These are phyloP conservation scores for Pythium monospermum DNA, from an alignment of 352 stramenopile genomes.

Conservation along the genomic window DNA sequence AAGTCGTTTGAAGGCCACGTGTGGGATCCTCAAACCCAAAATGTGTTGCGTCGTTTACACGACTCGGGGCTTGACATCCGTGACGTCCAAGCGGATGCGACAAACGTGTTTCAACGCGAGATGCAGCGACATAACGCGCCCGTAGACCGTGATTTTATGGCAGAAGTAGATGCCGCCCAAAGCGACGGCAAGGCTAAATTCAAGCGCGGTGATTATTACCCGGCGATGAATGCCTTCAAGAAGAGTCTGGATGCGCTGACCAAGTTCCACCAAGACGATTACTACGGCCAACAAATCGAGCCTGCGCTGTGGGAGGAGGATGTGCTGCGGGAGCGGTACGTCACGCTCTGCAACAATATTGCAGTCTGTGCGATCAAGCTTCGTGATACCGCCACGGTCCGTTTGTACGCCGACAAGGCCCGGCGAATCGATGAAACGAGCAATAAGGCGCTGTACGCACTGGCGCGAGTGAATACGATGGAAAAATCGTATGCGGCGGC, in stretches of 20 bases:
- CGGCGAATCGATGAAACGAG: slow-evolving; percentile 37
- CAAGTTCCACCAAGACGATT: slow-evolving; percentile 38
- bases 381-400: slow-evolving; percentile 41
- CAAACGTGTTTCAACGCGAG: slow-evolving; percentile 37
- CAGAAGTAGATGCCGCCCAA: slow-evolving; percentile 40
- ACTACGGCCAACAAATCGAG: slow-evolving; percentile 36
- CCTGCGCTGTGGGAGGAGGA: slow-evolving; percentile 39
- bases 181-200: slow-evolving; percentile 68
- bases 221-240: slow-evolving; percentile 65
- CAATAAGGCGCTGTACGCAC: slow-evolving; percentile 66
- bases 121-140: slow-evolving; percentile 28
- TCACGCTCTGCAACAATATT: slow-evolving; percentile 72
- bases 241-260: slow-evolving; percentile 33
- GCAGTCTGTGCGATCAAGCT: slow-evolving; percentile 76
- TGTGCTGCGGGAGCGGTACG: slow-evolving; percentile 30
- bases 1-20: slow-evolving; percentile 72
- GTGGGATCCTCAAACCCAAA: slow-evolving; percentile 57
- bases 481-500: slow-evolving; percentile 56
- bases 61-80: slow-evolving; percentile 6
- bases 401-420: slow-evolving; percentile 53
- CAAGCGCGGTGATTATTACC: slow-evolving; percentile 48
- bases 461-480: slow-evolving; percentile 59
- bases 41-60: slow-evolving; percentile 47
- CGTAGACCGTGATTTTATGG: too few species aligned
- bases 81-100: slow-evolving; percentile 15